Evolutionary conservation across 371 early-diverging fungal species (phyloP).

Genomic region (Mucor irregularis): DNA sequence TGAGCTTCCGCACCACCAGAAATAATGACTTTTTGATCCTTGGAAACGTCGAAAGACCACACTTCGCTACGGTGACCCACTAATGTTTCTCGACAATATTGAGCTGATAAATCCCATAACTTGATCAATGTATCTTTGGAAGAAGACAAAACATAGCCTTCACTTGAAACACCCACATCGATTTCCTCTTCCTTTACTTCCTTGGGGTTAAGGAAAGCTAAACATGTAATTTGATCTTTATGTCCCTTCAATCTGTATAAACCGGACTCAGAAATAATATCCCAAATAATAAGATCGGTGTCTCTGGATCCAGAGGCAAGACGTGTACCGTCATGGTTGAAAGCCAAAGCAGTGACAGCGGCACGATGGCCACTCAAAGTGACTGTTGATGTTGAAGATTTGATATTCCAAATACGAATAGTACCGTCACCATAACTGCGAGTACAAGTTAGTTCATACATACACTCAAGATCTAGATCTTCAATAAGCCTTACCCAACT

Average conservation of each 20-base stretch:
- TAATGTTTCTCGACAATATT: conserved; percentile 93
- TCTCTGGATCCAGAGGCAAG: conserved; percentile 92
- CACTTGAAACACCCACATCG: conserved; percentile 35
- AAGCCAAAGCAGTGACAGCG: conserved; percentile 82
- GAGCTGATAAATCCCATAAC: conserved; percentile 92
- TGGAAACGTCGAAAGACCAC: conserved; percentile 77
- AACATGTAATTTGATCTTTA: conserved; percentile 87
- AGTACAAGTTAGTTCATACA: not conserved
- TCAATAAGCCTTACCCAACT: conserved; percentile 62
- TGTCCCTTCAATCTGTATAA: conserved; percentile 90
- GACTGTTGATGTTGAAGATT: conserved; percentile 51
- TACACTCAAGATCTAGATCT: not conserved
- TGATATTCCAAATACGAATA: conserved; percentile 75
- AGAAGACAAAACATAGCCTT: conserved; percentile 79
- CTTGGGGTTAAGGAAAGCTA: conserved; percentile 51
- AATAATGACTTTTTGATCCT: conserved; percentile 64
- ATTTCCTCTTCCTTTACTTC: conserved; percentile 25
- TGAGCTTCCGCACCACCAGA: conserved; percentile 87
- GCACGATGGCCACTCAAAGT: conserved; percentile 92
- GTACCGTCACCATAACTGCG: conserved; percentile 79
- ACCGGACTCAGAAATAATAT: conserved; percentile 89
- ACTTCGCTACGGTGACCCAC: conserved; percentile 93
- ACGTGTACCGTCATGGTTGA: conserved; percentile 75
- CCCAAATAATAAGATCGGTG: conserved; percentile 95
- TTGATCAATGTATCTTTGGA: conserved; percentile 96